Evolutionary conservation across 768 basidiomycete species (phyloP).

Genomic region (Lenzites betulinus): DNA sequence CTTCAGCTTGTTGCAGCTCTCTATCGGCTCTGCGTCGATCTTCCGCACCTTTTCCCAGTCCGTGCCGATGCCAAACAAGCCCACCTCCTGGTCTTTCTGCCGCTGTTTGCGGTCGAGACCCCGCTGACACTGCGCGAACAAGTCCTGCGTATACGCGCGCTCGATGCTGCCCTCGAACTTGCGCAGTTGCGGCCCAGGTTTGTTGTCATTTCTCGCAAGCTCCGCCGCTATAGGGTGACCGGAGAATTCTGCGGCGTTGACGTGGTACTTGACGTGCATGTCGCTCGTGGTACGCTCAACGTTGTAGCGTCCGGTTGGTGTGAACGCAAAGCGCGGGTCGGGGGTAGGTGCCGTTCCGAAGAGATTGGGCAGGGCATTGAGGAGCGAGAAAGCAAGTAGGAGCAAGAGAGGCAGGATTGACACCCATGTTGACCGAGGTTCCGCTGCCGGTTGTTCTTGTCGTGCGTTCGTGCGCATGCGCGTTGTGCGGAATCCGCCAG

Average conservation of each 20-base stretch:
- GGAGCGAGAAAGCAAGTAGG: conserved; percentile 80
- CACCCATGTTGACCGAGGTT: conserved; percentile 63
- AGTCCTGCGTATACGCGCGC: conserved; percentile 65
- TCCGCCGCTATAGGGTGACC: conserved; percentile 81
- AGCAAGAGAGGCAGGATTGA: conserved; percentile 86
- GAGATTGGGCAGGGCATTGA: conserved; percentile 78
- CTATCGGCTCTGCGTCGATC: conserved; percentile 70
- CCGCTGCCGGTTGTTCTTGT: conserved; percentile 38
- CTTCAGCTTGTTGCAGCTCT: conserved; percentile 78
- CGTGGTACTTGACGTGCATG: conserved; percentile 79
- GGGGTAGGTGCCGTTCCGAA: conserved; percentile 68
- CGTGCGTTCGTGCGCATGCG: conserved; percentile 50
- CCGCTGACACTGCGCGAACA: conserved; percentile 72
- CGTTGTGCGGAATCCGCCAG: conserved; percentile 78
- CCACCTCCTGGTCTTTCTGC: conserved; percentile 73
- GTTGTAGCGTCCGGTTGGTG: conserved; percentile 58
- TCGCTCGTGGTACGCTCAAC: conserved; percentile 70
- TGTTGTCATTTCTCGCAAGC: conserved; percentile 45
- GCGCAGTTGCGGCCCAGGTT: conserved; percentile 40
- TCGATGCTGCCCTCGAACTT: conserved; percentile 83
- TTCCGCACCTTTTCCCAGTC: conserved; percentile 87
- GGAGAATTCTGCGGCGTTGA: conserved; percentile 75
- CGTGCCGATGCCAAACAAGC: conserved; percentile 89
- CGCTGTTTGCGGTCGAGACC: conserved; percentile 69
- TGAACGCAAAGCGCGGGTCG: conserved; percentile 81